A percentile compares a stretch with the other conserved stretches of the same genome.
Evolutionary conservation across 23 red algal genomes (phyloP).

Genomic region (Gracilaria domingensis): DNA sequence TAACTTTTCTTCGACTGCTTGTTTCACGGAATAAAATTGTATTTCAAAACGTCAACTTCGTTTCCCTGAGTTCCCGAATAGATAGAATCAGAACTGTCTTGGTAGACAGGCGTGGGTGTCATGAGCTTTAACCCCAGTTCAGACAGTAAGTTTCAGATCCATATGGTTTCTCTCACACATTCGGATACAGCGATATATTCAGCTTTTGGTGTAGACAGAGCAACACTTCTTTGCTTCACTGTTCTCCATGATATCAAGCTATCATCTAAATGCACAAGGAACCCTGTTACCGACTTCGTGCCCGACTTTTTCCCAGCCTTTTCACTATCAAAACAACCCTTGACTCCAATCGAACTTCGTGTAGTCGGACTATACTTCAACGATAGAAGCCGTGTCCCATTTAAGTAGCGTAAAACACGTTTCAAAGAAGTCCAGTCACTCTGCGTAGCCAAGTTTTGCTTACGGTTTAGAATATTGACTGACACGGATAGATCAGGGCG

Average conservation of each 20-base stretch:
- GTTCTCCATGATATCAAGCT: slow-evolving; percentile 32
- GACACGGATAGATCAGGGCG: slow-evolving; percentile 10
- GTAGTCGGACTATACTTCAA: background rate
- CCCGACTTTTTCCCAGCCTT: slow-evolving; percentile 5
- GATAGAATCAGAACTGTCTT: background rate
- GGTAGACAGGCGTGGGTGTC: background rate
- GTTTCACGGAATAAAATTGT: slow-evolving; percentile 1
- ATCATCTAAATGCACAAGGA: background rate
- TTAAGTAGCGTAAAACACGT: background rate
- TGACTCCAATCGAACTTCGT: background rate
- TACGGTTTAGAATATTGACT: background rate
- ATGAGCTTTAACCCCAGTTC: background rate
- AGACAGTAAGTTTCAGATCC: slow-evolving; percentile 10
- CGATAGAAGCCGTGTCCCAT: background rate
- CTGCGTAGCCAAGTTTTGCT: background rate
- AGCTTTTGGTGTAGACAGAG: slow-evolving; percentile 44
- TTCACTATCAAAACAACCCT: slow-evolving; percentile 27
- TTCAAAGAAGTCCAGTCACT: background rate
- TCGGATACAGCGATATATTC: slow-evolving; percentile 51
- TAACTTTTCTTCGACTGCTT: background rate
- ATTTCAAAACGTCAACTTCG: background rate
- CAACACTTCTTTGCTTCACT: slow-evolving; percentile 38
- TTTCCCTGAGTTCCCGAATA: background rate
- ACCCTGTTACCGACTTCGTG: slow-evolving; percentile 28
- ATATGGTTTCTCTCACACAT: background rate